Evolutionary conservation across 2,329 filamentous ascomycete species (phyloP).

Genomic region (Fusarium coicis): DNA sequence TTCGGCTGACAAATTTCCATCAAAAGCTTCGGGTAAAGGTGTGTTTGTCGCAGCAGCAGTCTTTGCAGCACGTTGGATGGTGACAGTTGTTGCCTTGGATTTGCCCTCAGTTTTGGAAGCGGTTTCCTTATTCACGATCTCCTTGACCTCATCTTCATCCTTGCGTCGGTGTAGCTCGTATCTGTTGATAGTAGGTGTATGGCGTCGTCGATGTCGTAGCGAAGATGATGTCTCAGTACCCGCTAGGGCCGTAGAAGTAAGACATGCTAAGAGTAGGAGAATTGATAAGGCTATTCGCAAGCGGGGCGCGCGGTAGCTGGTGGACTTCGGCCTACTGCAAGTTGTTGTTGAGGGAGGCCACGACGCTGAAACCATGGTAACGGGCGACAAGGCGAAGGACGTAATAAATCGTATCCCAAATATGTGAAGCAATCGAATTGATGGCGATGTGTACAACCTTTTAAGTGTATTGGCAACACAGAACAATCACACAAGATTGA

Average conservation of each 20-base stretch:
- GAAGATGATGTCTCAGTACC: conserved; percentile 31
- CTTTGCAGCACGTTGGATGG: conserved; percentile 35
- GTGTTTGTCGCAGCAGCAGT: conserved; percentile 46
- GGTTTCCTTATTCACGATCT: conserved; percentile 28
- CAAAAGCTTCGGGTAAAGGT: conserved; percentile 71
- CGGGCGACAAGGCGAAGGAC: conserved; percentile 31
- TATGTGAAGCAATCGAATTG: neutral
- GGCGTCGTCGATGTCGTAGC: conserved; percentile 23
- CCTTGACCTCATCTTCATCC: conserved; percentile 22
- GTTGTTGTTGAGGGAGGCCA: conserved; percentile 6
- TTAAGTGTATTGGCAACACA: conserved; percentile 20
- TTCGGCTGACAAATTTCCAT: conserved; percentile 70
- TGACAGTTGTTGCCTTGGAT: conserved; percentile 39
- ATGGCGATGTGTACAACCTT: conserved; percentile 9
- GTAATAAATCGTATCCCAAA: neutral
- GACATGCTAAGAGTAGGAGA: conserved; percentile 40
- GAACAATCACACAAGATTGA: conserved; percentile 31
- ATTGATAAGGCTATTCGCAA: conserved; percentile 25
- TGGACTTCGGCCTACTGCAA: neutral
- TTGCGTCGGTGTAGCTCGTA: conserved; percentile 25
- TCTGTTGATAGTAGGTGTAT: conserved; percentile 11
- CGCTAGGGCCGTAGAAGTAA: conserved; percentile 34
- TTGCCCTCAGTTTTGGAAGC: conserved; percentile 28
- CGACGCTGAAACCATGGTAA: conserved; percentile 32
- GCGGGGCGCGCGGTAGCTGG: conserved; percentile 14